A percentile compares a stretch with the other conserved stretches of the same genome.
Conservation (phyloP, 2,329 filamentous ascomycete species). For the Colletotrichum musae region DNA sequence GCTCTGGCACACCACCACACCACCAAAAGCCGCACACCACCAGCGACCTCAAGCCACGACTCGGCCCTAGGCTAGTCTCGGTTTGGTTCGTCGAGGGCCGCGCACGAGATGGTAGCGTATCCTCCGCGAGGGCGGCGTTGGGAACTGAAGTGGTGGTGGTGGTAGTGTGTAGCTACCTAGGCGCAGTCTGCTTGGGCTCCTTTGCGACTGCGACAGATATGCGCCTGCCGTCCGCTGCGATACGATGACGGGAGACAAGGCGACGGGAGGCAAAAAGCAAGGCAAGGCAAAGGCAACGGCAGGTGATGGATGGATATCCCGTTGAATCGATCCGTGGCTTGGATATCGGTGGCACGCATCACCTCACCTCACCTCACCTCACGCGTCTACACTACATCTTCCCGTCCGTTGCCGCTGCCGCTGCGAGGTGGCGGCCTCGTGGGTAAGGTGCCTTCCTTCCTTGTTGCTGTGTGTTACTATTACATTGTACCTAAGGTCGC, state of each 20-base stretch:
- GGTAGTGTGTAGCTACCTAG: no score
- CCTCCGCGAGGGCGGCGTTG: background rate
- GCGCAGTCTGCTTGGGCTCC: background rate
- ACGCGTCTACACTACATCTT: conserved; percentile 1
- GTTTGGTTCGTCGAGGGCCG: conserved; percentile 9
- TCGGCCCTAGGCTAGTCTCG: conserved; percentile 34
- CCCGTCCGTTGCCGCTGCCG: background rate
- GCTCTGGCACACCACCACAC: conserved; percentile 22
- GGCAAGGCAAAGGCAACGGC: no score
- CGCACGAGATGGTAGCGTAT: background rate
- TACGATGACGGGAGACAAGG: no score
- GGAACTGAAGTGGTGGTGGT: background rate
- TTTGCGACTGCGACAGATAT: background rate
- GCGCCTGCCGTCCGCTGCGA: background rate
- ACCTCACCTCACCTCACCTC: background rate
- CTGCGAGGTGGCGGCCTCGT: conserved; percentile 15
- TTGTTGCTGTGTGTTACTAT: background rate
- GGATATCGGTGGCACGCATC: conserved; percentile 2
- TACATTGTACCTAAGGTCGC: background rate
- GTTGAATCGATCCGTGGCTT: background rate
- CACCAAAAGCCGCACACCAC: conserved; percentile 18
- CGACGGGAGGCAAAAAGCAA: no score
- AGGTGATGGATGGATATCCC: background rate
- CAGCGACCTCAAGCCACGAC: conserved; percentile 25
- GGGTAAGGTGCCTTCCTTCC: conserved; percentile 17